Base-by-base conservation (phyloP, 1,284 basidiomycete genomes). In the Ustilago xerochloae region DNA sequence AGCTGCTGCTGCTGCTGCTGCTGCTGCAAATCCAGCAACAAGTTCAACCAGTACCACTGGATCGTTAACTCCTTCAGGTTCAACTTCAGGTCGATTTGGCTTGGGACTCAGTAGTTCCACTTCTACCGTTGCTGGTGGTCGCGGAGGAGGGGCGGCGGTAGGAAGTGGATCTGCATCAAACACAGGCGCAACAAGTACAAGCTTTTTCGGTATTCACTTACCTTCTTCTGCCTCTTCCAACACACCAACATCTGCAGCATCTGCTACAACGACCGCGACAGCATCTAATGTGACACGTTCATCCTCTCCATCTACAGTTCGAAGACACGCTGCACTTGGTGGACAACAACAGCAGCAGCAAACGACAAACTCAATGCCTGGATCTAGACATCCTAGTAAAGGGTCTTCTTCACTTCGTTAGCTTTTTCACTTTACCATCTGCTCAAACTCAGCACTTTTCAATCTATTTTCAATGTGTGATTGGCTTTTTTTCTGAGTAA, bases 201-300 rank as follows among this genome's bases (percentile, higher is more conserved):
- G 64, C 60, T 75, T 75, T 50, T 75, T 75, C 35, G 72, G 72
- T 20, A 75, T 75, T 16, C 63, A 70, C 45, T 63, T 75, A 4
- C 57, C 67, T 33, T 46, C 63, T 3, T 26, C 45, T 6, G 45
- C 33, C 12, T n/a, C n/a, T n/a, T n/a, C n/a, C n/a, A n/a, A n/a
- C n/a, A n/a, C n/a, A n/a, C n/a, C n/a, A n/a, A 32, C 68, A 1
- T 30, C 43, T 1, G 41, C 66, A 16, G 43, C 57, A 4, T 28
- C 57, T 3, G 49, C 43, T 28, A 32, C 49, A 6, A 51, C 46
- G 4, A 36, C 56, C 4, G 47, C 56, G 1, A 29, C 43, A 12
- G 33, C 35, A 6, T 20, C 63, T 2, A n/a, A n/a, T n/a, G 29
- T 32, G 15, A 28, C 50, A 0, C 46, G 72, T 0, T 63, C 66